A percentile compares a stretch with the other conserved stretches of the same genome.
These are phyloP conservation scores for Stevia rebaudiana DNA, from an alignment of 140 eudicot species.

Conservation along the genomic window DNA sequence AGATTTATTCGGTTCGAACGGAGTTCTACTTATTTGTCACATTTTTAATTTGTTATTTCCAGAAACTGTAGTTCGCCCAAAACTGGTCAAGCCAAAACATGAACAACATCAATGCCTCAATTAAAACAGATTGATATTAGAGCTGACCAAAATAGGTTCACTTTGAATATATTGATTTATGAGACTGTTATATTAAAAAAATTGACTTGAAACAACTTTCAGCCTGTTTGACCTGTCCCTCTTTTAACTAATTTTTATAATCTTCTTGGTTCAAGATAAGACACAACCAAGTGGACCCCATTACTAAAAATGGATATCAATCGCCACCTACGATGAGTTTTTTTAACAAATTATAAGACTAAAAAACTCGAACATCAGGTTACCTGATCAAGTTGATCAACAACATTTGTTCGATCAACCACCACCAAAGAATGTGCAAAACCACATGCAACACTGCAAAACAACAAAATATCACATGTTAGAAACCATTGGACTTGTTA, in stretches of 20 bases:
- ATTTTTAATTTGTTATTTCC: too few relatives aligned
- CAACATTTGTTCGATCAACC: constrained; percentile 61
- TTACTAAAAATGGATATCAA: not conserved
- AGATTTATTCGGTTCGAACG: too few relatives aligned
- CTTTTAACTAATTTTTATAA: not conserved
- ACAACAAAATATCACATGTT: not conserved
- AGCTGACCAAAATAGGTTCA: too few relatives aligned
- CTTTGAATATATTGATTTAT: too few relatives aligned
- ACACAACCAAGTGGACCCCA: not conserved
- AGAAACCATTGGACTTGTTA: too few relatives aligned
- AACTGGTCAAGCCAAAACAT: too few relatives aligned
- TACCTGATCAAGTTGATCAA: constrained; percentile 86
- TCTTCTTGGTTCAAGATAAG: not conserved
- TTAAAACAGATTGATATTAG: too few relatives aligned
- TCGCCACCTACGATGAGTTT: not conserved
- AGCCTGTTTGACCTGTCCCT: not conserved
- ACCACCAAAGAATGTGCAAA: constrained; percentile 86
- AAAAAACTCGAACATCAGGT: not conserved
- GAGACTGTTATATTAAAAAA: not conserved
- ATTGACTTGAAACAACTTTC: not conserved
- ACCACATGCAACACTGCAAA: constrained; percentile 88
- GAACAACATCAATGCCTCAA: too few relatives aligned
- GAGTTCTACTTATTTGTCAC: too few relatives aligned
- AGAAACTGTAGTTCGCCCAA: too few relatives aligned
- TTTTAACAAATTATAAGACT: not conserved